phyloP scores from a whole-genome alignment of 805 yeast species.

The Novakomyces olei region DNA sequence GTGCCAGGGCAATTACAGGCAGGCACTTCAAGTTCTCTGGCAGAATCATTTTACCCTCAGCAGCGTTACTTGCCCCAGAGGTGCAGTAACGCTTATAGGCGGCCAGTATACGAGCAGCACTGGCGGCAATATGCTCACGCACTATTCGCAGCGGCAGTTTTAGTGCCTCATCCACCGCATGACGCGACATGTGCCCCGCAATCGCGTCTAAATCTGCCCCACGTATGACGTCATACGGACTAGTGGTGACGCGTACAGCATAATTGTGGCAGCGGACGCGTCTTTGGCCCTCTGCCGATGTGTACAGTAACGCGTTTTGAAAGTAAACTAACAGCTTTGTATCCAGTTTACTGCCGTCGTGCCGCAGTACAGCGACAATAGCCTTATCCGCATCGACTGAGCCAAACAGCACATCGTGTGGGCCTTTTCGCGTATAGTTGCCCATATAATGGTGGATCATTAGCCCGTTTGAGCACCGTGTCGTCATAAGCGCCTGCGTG shows the following conservation, averaged over 20 bases:
- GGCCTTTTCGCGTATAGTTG: conserved; percentile 20
- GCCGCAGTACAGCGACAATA: conserved; percentile 47
- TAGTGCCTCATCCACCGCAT: conserved; percentile 29
- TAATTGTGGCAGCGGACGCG: conserved; percentile 72
- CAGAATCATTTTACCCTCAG: conserved; percentile 45
- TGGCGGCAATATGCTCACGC: conserved; percentile 18
- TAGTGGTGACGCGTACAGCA: conserved; percentile 59
- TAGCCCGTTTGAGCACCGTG: conserved; percentile 72
- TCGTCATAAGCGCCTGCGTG: conserved; percentile 59
- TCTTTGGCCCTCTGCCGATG: conserved; percentile 52
- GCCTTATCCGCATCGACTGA: conserved; percentile 38
- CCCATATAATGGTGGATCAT: conserved; percentile 63
- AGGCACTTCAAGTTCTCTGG: conserved; percentile 63
- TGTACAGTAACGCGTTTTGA: conserved; percentile 75
- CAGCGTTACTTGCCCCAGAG: conserved; percentile 18
- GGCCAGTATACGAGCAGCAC: conserved; percentile 32
- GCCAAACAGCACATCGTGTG: conserved; percentile 50
- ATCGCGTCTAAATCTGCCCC: conserved; percentile 60
- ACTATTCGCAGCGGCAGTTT: conserved; percentile 10
- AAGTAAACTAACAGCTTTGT: conserved; percentile 61
- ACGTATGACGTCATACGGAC: conserved; percentile 49
- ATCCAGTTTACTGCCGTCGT: conserved; percentile 53
- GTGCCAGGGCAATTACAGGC: conserved; percentile 42
- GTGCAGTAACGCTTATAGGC: conserved; percentile 37
- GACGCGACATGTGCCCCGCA: conserved; percentile 18